These are phyloP conservation scores for Dactylellina cionopaga DNA, from an alignment of 2,329 filamentous ascomycete species.

Conservation along the genomic window DNA sequence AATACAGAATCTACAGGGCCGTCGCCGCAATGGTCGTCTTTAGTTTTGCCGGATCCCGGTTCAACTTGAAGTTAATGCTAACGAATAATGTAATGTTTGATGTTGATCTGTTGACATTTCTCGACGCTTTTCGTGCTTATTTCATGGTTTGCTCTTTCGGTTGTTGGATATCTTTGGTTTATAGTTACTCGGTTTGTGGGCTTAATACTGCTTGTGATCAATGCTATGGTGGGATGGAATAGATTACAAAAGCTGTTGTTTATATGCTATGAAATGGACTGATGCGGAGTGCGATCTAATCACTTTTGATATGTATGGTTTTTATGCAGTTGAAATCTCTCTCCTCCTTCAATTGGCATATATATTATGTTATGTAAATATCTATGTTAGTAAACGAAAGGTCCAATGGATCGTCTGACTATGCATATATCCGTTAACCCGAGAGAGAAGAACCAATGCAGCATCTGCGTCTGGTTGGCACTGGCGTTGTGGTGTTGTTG, in stretches of 20 bases:
- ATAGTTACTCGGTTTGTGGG: not conserved
- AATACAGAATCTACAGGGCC: constrained; percentile 28
- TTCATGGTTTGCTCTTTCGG: not conserved
- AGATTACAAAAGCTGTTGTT: constrained; percentile 40
- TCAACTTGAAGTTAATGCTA: constrained; percentile 33
- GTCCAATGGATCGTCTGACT: too few species aligned
- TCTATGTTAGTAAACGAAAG: too few species aligned
- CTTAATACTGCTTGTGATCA: constrained; percentile 2
- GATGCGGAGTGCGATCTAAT: not conserved
- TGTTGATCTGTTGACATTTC: not conserved
- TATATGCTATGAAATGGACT: not conserved
- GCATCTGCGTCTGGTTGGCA: not conserved
- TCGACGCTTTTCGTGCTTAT: not conserved
- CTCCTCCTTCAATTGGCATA: constrained; percentile 15
- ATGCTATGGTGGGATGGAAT: constrained; percentile 32
- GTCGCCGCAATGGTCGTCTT: constrained; percentile 46
- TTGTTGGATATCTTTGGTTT: constrained; percentile 13
- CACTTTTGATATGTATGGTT: not conserved
- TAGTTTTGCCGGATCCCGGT: constrained; percentile 40
- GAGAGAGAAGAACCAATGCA: not conserved
- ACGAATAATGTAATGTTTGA: not conserved
- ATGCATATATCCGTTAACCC: not conserved
- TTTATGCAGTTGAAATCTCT: constrained; percentile 24
- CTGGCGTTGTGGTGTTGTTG: constrained; percentile 48
- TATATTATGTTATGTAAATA: not conserved